phyloP scores from a whole-genome alignment of 805 yeast species.

The Grigorovia transvaalensis region DNA sequence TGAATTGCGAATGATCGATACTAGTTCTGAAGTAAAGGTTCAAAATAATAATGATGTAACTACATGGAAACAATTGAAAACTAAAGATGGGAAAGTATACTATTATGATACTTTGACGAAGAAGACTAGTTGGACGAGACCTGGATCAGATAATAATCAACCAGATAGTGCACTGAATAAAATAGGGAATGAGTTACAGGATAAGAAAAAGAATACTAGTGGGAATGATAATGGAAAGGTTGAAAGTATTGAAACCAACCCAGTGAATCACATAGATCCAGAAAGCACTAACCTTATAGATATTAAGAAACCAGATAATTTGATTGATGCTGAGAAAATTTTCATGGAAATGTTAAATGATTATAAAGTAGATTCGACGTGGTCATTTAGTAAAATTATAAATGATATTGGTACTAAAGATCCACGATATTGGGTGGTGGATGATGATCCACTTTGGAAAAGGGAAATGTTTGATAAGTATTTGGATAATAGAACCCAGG shows the following conservation, averaged over 20 bases:
- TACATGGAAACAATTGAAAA: constrained; percentile 54
- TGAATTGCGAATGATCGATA: constrained; percentile 26
- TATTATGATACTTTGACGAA: constrained; percentile 58
- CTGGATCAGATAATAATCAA: constrained; percentile 34
- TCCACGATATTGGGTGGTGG: constrained; percentile 54
- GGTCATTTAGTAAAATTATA: constrained; percentile 66
- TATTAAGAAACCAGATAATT: not conserved
- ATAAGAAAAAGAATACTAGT: not conserved
- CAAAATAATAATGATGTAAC: not conserved
- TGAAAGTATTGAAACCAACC: not conserved
- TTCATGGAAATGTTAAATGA: constrained; percentile 47
- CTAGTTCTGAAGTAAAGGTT: not conserved
- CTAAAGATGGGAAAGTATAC: constrained; percentile 58
- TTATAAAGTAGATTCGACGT: constrained; percentile 53
- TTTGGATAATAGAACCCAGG: constrained; percentile 39
- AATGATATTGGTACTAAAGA: constrained; percentile 41
- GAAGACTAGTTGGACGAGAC: constrained; percentile 75
- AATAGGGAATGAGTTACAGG: too few species aligned
- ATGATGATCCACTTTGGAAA: constrained; percentile 47
- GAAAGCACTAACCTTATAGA: not conserved
- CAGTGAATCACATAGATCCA: not conserved
- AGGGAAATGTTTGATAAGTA: constrained; percentile 57
- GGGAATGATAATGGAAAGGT: not conserved
- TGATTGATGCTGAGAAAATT: constrained; percentile 31
- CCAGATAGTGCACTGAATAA: too few species aligned